Conservation (phyloP, 768 basidiomycete genomes). For the Lentinula lateritia region DNA sequence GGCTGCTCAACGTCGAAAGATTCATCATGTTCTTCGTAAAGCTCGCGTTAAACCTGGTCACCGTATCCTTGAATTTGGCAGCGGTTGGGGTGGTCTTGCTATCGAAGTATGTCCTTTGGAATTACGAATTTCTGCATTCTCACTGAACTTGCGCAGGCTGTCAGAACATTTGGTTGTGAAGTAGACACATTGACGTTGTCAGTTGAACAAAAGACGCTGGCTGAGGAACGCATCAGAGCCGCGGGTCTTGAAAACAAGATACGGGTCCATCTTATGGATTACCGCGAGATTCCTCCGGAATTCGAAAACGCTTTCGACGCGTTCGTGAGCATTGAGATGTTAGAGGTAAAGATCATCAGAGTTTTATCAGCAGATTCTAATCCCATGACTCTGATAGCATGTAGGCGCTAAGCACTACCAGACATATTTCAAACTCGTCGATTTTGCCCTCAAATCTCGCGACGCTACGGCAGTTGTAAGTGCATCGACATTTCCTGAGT, state of each 20-base stretch:
- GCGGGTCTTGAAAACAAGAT: constrained; percentile 68
- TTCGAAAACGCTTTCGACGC: constrained; percentile 81
- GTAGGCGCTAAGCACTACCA: constrained; percentile 55
- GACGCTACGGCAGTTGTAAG: constrained; percentile 66
- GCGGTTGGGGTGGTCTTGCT: constrained; percentile 91
- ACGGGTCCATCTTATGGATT: constrained; percentile 86
- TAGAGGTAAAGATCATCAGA: constrained; percentile 43
- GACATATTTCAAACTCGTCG: constrained; percentile 70
- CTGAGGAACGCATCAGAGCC: constrained; percentile 73
- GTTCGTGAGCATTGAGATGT: constrained; percentile 76
- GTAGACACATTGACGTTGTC: constrained; percentile 90
- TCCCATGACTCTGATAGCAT: constrained; percentile 28
- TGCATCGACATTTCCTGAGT: constrained; percentile 67
- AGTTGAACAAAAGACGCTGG: constrained; percentile 79
- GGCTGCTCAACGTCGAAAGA: constrained; percentile 78
- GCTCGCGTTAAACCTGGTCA: constrained; percentile 76
- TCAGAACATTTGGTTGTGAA: constrained; percentile 66
- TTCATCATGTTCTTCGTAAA: constrained; percentile 72
- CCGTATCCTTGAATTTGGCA: constrained; percentile 84
- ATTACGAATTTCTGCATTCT: background rate
- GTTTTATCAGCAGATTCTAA: background rate
- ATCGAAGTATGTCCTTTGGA: constrained; percentile 54
- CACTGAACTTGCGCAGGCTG: constrained; percentile 40
- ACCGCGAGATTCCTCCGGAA: constrained; percentile 77
- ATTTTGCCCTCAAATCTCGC: constrained; percentile 66